Evolutionary conservation across 345 rosid species (phyloP), one percentile per base, ranked within the genome.

Genomic region (Eucalyptus shirleyi): DNA sequence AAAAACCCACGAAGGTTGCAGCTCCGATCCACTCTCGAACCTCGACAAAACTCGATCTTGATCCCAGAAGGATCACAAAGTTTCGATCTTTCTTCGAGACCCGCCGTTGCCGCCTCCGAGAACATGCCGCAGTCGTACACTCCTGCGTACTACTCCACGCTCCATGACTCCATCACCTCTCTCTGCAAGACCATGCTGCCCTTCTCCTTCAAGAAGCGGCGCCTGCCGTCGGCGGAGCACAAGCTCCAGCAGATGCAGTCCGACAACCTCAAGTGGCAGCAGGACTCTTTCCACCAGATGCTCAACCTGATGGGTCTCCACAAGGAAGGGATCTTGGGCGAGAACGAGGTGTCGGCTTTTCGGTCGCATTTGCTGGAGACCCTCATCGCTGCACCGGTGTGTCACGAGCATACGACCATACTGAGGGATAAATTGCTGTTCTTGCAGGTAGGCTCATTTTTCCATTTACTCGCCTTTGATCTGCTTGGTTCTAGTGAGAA

Each of bases 221-320:
- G 95, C 62, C 72, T 96, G 40, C 91, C 94, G 2, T 94, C 95
- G 0, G 91, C 95, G 0, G 97, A 96, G 90, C 95, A 92, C 86
- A 92, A 90, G 91, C 93, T 94, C 18, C 91, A 94, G 9, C 94
- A 93, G 95, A 89, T 93, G 45, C 98, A 96, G 56, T 95, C 96
- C n/a, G 96, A 96, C 77, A 96, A 95, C 91, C 93, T 96, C 50
- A 96, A 95, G 91, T 96, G 98, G 97, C 97, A 95, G 93, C 98
- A 96, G 86, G 96, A 96, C 86, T 96, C 96, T 9, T 96, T 91
- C 93, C 96, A 94, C 91, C 97, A 95, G 91, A 96, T 96, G 88
- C 89, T 95, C 90, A 95, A 96, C 77, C 86, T 96, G 92, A 95
- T 95, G 92, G 98, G 96, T 5, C 92, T 96, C 37, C 94, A 95